Evolutionary conservation across 441 rosid species (phyloP).

Genomic region (Euphorbia corollata): DNA sequence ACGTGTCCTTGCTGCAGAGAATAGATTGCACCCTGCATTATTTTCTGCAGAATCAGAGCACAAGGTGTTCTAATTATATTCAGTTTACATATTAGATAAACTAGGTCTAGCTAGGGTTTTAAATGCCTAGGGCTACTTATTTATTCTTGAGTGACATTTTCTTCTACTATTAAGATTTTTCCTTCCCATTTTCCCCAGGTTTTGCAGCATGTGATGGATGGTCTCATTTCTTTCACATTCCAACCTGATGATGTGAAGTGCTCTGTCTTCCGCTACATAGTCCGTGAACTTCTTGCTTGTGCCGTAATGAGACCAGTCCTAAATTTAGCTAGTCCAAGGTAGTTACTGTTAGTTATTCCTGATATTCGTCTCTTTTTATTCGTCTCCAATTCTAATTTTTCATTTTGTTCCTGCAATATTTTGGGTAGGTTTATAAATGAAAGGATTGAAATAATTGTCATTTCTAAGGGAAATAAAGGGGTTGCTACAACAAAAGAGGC

Average conservation of each 20-base stretch:
- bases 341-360: slow-evolving; percentile 39
- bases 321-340: slow-evolving; percentile 91
- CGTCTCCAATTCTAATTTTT: slow-evolving; percentile 17
- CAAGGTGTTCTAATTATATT: slow-evolving; percentile 46
- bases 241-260: slow-evolving; percentile 84
- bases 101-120: slow-evolving; percentile 1
- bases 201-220: slow-evolving; percentile 81
- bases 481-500: slow-evolving; percentile 39
- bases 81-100: slow-evolving; percentile 12
- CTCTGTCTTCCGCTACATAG: slow-evolving; percentile 65
- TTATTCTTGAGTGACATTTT: slow-evolving; percentile 15
- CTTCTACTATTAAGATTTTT: slow-evolving; percentile 9
- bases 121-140: background rate
- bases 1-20: slow-evolving; percentile 58
- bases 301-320: slow-evolving; percentile 87
- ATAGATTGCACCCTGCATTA: slow-evolving; percentile 93
- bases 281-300: slow-evolving; percentile 92
- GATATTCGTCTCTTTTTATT: slow-evolving; percentile 15
- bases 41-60: slow-evolving; percentile 93
- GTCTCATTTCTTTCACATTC: slow-evolving; percentile 75
- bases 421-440: slow-evolving; percentile 79
- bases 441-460: slow-evolving; percentile 72
- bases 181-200: slow-evolving; percentile 50
- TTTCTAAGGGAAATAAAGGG: slow-evolving; percentile 57
- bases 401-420: slow-evolving; percentile 12